These are phyloP conservation scores for Chenopodium formosanum DNA, from an alignment of 148 eudicot species.

Conservation along the genomic window DNA sequence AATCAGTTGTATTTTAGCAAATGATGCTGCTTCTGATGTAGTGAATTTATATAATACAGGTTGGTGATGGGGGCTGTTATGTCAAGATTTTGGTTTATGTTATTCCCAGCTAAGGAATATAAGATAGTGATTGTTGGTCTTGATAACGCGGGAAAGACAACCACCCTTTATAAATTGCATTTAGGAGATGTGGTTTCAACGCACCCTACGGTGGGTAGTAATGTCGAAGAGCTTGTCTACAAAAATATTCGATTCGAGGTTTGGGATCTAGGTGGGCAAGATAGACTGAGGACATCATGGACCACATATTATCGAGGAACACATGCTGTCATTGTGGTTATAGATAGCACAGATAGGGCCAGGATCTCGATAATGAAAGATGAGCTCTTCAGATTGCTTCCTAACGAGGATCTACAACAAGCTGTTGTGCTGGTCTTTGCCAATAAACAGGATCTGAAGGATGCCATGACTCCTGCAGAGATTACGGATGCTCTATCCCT, in stretches of 20 bases:
- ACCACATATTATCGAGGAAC: slow-evolving; percentile 96
- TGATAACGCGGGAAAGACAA: slow-evolving; percentile 98
- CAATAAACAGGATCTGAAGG: slow-evolving; percentile 86
- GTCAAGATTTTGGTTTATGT: slow-evolving; percentile 94
- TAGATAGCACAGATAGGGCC: slow-evolving; percentile 91
- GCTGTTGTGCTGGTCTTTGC: slow-evolving; percentile 81
- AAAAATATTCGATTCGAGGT: slow-evolving; percentile 97
- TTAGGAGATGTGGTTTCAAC: slow-evolving; percentile 95
- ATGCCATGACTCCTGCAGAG: slow-evolving; percentile 94
- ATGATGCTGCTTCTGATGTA: neutral
- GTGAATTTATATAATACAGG: slow-evolving; percentile 13
- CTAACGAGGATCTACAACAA: slow-evolving; percentile 78
- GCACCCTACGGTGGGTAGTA: slow-evolving; percentile 98
- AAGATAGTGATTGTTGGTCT: slow-evolving; percentile 93
- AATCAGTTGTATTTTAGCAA: neutral
- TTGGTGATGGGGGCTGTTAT: slow-evolving; percentile 76
- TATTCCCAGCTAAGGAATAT: slow-evolving; percentile 96
- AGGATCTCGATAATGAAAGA: slow-evolving; percentile 87
- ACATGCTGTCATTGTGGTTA: slow-evolving; percentile 86
- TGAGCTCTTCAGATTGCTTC: slow-evolving; percentile 78
- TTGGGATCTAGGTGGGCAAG: slow-evolving; percentile 99
- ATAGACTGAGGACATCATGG: slow-evolving; percentile 92
- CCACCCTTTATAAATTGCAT: slow-evolving; percentile 93
- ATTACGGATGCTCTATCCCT: slow-evolving; percentile 91
- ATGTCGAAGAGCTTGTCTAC: slow-evolving; percentile 94